phyloP scores from a whole-genome alignment of 1,284 basidiomycete genomes.

The Irpex lacteus region DNA sequence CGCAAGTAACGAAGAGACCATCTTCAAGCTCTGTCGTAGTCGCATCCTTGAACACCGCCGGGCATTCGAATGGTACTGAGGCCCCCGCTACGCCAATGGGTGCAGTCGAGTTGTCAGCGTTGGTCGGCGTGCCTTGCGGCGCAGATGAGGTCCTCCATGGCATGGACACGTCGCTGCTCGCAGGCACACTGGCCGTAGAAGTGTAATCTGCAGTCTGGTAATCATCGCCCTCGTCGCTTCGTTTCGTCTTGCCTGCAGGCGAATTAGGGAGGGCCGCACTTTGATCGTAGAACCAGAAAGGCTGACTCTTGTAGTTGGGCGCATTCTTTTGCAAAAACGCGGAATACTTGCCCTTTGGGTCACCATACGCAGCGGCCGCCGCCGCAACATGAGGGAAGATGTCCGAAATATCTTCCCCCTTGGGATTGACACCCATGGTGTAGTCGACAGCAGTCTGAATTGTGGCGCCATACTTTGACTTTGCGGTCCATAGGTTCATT shows the following conservation, averaged over 20 bases:
- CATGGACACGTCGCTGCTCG: background rate
- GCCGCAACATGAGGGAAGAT: slow-evolving; percentile 53
- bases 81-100: background rate
- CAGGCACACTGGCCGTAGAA: background rate
- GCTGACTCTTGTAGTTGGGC: slow-evolving; percentile 34
- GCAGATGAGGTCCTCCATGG: background rate
- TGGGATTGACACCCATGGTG: slow-evolving; percentile 43
- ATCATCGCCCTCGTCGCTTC: slow-evolving; percentile 10
- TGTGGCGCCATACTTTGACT: slow-evolving; percentile 50
- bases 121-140: background rate
- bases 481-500: slow-evolving; percentile 47
- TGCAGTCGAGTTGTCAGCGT: slow-evolving; percentile 7
- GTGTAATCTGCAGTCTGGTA: background rate
- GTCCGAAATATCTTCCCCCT: slow-evolving; percentile 42
- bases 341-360: slow-evolving; percentile 50
- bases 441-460: slow-evolving; percentile 58
- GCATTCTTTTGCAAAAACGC: slow-evolving; percentile 44
- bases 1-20: slow-evolving; percentile 46
- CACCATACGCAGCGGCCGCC: slow-evolving; percentile 53
- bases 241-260: slow-evolving; percentile 24
- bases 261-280: slow-evolving; percentile 28
- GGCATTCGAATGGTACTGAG: slow-evolving; percentile 38
- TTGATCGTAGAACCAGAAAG: slow-evolving; percentile 57
- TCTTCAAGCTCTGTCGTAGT: slow-evolving; percentile 45
- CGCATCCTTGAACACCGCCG: slow-evolving; percentile 34